Base-by-base conservation (phyloP, 495 filamentous ascomycete genomes). In the Podospora anserina region DNA sequence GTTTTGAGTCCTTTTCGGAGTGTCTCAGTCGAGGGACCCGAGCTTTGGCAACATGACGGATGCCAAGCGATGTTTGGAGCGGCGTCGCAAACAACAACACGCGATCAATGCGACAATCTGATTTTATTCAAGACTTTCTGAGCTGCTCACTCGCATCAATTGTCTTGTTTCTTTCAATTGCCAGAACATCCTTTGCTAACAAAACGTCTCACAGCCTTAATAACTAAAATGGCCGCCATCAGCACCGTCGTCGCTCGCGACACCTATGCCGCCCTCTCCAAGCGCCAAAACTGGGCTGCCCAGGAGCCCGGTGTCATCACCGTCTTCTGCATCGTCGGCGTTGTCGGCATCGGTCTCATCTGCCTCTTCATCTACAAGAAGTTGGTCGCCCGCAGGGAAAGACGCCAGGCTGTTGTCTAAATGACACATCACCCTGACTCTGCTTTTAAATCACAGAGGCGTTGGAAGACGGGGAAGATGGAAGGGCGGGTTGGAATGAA, bases 281-380 rank as follows among this genome's bases (percentile, higher is more conserved):
- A 81, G 72, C 85, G 86, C 65, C 71, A 74, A 63, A 86, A 84
- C 79, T 89, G 80, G 78, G 76, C 84, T 53, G 44, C 68, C 32
- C 69, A 78, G 61, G 82, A 88, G 75, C 75, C 81, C 23, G 86
- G 85, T 76, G 85, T 87, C 70, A 80, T 87, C 57, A 79, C 86
- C 71, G 86, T 88, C 60, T 87, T 88, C 80, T 84, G 80, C 74
- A 84, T 88, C 68, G 80, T 88, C 69, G 84, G 81, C 72, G 69
- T 85, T 62, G 84, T 89, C 72, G 81, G 61, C 59, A 68, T 82
- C 66, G 79, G 82, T 65, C 72, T 89, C 55, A 67, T 83, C 59
- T 65, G 65, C 15, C 76, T 88, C 39, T 79, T 77, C 73, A 78
- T 86, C 71, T 75, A 77, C 69, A 84, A 80, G 76, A 72, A 74